Evolutionary conservation across 1,284 basidiomycete genomes (phyloP), one percentile per base, ranked within the genome.

Genomic region (Fistulinella cinereoalba): DNA sequence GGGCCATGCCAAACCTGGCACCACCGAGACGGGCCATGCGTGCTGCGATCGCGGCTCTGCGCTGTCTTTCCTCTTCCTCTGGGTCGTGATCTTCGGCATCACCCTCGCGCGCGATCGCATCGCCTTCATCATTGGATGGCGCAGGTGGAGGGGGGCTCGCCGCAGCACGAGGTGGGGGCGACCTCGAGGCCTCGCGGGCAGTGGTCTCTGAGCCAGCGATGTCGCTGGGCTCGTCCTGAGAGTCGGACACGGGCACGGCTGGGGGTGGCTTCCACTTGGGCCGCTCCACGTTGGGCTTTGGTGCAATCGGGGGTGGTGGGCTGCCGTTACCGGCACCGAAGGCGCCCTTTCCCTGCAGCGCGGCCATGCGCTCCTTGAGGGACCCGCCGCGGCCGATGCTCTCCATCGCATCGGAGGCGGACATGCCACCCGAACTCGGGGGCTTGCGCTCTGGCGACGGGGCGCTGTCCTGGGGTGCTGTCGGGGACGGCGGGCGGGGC

Each of bases 301-400:
- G 77, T 9, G 81, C 75, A 3, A 76, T 61, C 11, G 61, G 70
- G 3, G 76, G 66, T n/a, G 74, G 69, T 24, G 63, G 49, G 5
- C 46, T 7, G 6, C 31, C 31, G 9, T 9, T 13, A 11, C 27
- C 6, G 13, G 29, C 77, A 18, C 88, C 88, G 61, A 93, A 93
- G 10, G 75, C 88, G 18, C 85, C 85, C 40, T 73, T 78, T 6
- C 87, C 88, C 61, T 92, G 85, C 28, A 96, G 71, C 3, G 92
- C 90, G 22, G 92, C 92, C 91, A 97, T 96, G 36, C 93, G 82
- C 55, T 95, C 93, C 70, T 85, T 92, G 54, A 97, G 70, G 50
- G 87, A 89, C 4, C 80, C 85, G 5, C 77, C 60, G 12, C 58
- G 60, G 0, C 61, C 85, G 62, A 92, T 91, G 56, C 85, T 85